Conservation (phyloP, 192 early-diverging fungal species). For the Linnemannia exigua region DNA sequence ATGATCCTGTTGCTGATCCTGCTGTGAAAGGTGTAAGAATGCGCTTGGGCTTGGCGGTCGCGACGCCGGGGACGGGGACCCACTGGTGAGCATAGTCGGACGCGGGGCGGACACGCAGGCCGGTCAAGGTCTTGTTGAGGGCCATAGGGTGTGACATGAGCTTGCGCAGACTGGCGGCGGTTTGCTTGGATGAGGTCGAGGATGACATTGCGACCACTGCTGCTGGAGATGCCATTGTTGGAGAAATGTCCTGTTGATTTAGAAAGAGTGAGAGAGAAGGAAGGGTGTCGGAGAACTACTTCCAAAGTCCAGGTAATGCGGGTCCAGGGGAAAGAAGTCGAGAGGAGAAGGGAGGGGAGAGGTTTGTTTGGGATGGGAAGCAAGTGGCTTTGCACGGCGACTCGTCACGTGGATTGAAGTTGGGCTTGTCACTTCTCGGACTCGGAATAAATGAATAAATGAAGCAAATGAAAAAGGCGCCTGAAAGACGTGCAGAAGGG, state of each 20-base stretch:
- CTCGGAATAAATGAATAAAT: too few relatives aligned
- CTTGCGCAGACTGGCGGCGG: constrained; percentile 35
- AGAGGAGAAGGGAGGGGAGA: not conserved
- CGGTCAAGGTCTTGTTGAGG: constrained; percentile 41
- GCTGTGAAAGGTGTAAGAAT: not conserved
- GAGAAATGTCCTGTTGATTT: not conserved
- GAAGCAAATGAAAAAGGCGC: too few relatives aligned
- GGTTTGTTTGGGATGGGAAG: not conserved
- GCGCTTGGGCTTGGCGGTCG: constrained; percentile 24
- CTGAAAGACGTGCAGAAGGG: too few relatives aligned
- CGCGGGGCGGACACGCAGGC: constrained; percentile 37
- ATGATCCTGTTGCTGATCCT: constrained; percentile 9
- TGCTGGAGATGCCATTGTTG: constrained; percentile 49
- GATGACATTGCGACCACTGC: constrained; percentile 48
- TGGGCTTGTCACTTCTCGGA: too few relatives aligned
- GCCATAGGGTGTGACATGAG: constrained; percentile 46
- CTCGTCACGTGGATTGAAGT: not conserved
- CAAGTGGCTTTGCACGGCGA: not conserved
- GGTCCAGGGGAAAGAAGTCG: constrained; percentile 1
- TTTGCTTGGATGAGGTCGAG: constrained; percentile 30
- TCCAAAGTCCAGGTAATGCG: not conserved
- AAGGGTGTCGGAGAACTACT: not conserved
- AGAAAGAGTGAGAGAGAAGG: not conserved
- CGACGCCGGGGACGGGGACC: constrained; percentile 51
- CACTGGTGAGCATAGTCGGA: constrained; percentile 49